Percentiles rank a stretch among this genome's conserved stretches.
Evolutionary conservation across 1,284 basidiomycete genomes (phyloP).

Genomic region (Ganoderma lingzhi): DNA sequence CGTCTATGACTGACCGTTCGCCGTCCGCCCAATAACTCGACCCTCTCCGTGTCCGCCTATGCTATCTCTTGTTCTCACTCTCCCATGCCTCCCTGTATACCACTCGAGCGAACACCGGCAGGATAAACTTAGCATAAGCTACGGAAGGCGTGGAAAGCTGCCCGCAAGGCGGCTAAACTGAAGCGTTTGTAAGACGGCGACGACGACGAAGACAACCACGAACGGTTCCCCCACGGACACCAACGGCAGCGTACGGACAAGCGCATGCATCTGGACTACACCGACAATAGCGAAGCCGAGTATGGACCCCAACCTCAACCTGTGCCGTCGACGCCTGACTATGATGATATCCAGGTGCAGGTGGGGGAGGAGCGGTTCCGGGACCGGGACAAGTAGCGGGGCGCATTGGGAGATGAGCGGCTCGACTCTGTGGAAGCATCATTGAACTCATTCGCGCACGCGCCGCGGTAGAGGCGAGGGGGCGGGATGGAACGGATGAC

Average conservation of each 20-base stretch:
- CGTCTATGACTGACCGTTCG: neutral
- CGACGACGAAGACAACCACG: conserved; percentile 16
- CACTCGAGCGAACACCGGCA: conserved; percentile 77
- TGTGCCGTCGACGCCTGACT: conserved; percentile 46
- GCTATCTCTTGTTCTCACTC: neutral
- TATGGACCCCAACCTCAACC: conserved; percentile 41
- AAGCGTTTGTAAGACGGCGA: conserved; percentile 17
- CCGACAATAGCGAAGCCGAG: conserved; percentile 35
- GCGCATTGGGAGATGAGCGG: conserved; percentile 71
- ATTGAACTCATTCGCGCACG: conserved; percentile 71
- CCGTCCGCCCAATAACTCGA: neutral
- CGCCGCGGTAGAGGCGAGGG: conserved; percentile 66
- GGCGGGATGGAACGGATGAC: conserved; percentile 47
- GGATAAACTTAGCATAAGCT: conserved; percentile 65
- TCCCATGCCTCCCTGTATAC: conserved; percentile 43
- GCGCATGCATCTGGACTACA: neutral
- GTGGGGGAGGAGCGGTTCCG: conserved; percentile 71
- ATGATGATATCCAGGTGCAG: conserved; percentile 59
- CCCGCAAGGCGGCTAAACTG: conserved; percentile 50
- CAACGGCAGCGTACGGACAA: conserved; percentile 30
- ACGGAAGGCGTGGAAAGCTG: conserved; percentile 56
- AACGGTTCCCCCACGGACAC: neutral
- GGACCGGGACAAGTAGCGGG: conserved; percentile 75
- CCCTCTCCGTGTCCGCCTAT: neutral
- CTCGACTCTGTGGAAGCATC: conserved; percentile 67